Percentiles rank a stretch among this genome's conserved stretches.
Conservation (phyloP, 2,329 filamentous ascomycete genomes). For the Trichophyton rubrum region DNA sequence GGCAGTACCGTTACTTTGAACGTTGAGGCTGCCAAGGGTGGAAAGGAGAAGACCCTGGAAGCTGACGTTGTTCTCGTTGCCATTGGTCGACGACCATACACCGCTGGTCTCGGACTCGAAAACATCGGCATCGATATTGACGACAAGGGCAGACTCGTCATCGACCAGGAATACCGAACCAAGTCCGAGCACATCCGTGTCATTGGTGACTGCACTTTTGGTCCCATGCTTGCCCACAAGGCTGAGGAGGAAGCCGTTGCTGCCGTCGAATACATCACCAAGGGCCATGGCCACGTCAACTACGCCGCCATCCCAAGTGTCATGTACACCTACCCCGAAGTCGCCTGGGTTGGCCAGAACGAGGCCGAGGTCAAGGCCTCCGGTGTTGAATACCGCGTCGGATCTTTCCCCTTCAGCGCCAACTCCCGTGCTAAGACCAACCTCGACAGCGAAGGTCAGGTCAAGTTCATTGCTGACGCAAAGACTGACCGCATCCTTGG, state of each 20-base stretch:
- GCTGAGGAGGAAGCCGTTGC: conserved; percentile 96
- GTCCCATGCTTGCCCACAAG: conserved; percentile 98
- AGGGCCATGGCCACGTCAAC: conserved; percentile 97
- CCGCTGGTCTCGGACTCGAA: conserved; percentile 77
- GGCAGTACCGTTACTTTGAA: conserved; percentile 68
- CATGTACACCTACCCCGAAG: conserved; percentile 99
- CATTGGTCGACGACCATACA: conserved; percentile 93
- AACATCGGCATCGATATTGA: conserved; percentile 76
- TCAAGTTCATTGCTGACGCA: conserved; percentile 93
- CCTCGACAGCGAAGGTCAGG: conserved; percentile 84
- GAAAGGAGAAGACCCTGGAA: conserved; percentile 83
- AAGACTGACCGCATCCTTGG: conserved; percentile 93
- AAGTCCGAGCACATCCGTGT: conserved; percentile 95
- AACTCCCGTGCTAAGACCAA: conserved; percentile 99
- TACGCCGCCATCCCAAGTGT: conserved; percentile 94
- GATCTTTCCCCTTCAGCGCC: conserved; percentile 92
- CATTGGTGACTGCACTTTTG: conserved; percentile 91
- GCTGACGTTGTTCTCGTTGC: conserved; percentile 93
- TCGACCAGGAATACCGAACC: conserved; percentile 97
- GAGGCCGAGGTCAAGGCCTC: conserved; percentile 89
- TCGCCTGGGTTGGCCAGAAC: conserved; percentile 96
- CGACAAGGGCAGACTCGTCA: conserved; percentile 86
- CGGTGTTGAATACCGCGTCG: conserved; percentile 82
- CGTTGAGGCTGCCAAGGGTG: conserved; percentile 87
- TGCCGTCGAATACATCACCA: conserved; percentile 92